Evolutionary conservation across 164 flowering plant species (phyloP).

Genomic region (Stephania japonica): DNA sequence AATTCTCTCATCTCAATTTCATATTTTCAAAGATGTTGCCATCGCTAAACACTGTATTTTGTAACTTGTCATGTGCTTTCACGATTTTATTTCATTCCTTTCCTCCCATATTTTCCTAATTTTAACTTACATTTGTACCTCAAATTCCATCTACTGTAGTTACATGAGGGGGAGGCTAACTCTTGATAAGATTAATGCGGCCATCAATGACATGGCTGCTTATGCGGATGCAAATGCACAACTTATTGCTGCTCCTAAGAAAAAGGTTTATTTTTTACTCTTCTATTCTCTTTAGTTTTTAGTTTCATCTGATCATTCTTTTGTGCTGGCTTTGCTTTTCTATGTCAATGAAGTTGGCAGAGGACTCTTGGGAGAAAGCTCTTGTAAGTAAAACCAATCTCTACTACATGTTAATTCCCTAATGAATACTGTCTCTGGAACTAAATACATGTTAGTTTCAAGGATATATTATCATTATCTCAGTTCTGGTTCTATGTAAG

Average conservation of each 20-base stretch:
- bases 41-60: background rate
- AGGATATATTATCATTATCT: background rate
- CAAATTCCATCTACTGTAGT: slow-evolving; percentile 31
- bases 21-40: background rate
- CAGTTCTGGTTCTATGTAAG: background rate
- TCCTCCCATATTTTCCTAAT: background rate
- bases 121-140: background rate
- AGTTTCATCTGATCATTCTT: background rate
- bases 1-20: background rate
- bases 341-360: slow-evolving; percentile 57
- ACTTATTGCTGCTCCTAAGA: slow-evolving; percentile 68
- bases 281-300: background rate
- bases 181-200: slow-evolving; percentile 83
- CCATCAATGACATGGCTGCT: slow-evolving; percentile 78
- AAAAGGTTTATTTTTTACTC: slow-evolving; percentile 42
- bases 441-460: background rate
- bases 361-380: slow-evolving; percentile 67
- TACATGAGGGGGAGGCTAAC: slow-evolving; percentile 97
- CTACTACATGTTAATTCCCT: background rate
- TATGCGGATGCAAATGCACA: slow-evolving; percentile 91
- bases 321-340: slow-evolving; percentile 21
- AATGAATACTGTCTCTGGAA: background rate
- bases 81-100: background rate
- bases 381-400: slow-evolving; percentile 50
- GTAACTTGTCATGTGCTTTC: background rate